phyloP scores from a whole-genome alignment of 2,329 filamentous ascomycete genomes.

The Rhynchosporium agropyri region DNA sequence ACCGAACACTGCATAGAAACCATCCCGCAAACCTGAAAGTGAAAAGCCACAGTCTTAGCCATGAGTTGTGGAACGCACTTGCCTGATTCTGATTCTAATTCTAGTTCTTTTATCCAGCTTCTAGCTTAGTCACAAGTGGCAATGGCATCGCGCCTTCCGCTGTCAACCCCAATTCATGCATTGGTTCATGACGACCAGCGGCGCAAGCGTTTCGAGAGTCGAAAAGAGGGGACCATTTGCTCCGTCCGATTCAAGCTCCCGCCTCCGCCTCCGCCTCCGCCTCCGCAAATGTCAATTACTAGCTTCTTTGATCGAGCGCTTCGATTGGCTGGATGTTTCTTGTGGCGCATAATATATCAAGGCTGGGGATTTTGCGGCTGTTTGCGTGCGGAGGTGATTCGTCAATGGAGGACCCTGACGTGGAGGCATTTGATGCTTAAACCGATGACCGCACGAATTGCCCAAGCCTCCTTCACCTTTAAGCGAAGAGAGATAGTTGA shows the following conservation, averaged over 20 bases:
- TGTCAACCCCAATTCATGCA: background rate
- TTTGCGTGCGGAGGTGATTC: background rate
- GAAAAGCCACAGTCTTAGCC: constrained; percentile 4
- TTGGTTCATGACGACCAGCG: no score
- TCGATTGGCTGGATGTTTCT: background rate
- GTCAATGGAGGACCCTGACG: background rate
- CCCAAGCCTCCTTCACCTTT: background rate
- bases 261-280: background rate
- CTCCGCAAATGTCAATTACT: background rate
- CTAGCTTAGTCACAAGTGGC: no score
- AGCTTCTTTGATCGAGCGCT: background rate
- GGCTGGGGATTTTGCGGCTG: background rate
- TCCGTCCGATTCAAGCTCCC: background rate
- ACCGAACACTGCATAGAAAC: background rate
- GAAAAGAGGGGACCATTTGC: background rate
- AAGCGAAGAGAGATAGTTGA: background rate
- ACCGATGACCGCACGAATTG: constrained; percentile 9
- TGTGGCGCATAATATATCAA: constrained; percentile 3
- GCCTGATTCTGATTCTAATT: background rate
- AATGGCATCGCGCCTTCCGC: background rate
- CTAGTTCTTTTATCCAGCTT: no score
- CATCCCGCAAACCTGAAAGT: constrained; percentile 2
- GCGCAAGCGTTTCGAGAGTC: no score
- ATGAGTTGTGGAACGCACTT: no score
- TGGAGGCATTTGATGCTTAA: constrained; percentile 11